Conservation (phyloP, 371 early-diverging fungal species). For the Blakeslea trispora region DNA sequence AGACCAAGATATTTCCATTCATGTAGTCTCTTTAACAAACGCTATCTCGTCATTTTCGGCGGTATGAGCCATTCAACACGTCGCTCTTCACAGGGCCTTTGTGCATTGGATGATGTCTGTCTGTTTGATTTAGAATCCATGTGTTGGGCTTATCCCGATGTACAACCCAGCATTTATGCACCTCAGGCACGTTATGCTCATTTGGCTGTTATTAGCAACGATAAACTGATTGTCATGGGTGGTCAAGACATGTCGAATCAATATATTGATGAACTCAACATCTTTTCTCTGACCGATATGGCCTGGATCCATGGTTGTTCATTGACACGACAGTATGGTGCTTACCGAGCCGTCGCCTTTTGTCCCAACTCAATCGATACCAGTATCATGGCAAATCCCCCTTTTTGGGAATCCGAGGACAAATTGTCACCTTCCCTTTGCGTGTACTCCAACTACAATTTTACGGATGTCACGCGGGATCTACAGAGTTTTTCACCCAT, state of each 20-base stretch:
- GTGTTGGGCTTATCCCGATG: constrained; percentile 58
- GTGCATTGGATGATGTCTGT: constrained; percentile 66
- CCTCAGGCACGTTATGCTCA: constrained; percentile 79
- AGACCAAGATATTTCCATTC: constrained; percentile 78
- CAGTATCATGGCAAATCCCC: constrained; percentile 7
- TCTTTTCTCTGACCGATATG: constrained; percentile 59
- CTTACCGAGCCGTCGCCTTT: constrained; percentile 76
- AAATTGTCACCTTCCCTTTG: constrained; percentile 38
- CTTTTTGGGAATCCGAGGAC: constrained; percentile 25
- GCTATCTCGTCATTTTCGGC: constrained; percentile 63
- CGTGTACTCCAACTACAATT: constrained; percentile 83
- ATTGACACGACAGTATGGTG: constrained; percentile 68
- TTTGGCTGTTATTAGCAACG: constrained; percentile 33
- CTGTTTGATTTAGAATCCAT: constrained; percentile 59
- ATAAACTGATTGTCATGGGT: constrained; percentile 67
- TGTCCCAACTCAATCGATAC: constrained; percentile 20
- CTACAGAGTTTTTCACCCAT: constrained; percentile 60
- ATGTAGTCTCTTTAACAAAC: constrained; percentile 56
- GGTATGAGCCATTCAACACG: constrained; percentile 56
- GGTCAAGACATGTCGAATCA: constrained; percentile 74
- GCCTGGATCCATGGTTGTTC: constrained; percentile 64
- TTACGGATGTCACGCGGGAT: constrained; percentile 71
- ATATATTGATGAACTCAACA: constrained; percentile 73
- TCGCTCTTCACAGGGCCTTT: constrained; percentile 33
- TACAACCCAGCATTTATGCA: constrained; percentile 41